Base-by-base conservation (phyloP, 495 filamentous ascomycete species). In the Aspergillus asperescens region DNA sequence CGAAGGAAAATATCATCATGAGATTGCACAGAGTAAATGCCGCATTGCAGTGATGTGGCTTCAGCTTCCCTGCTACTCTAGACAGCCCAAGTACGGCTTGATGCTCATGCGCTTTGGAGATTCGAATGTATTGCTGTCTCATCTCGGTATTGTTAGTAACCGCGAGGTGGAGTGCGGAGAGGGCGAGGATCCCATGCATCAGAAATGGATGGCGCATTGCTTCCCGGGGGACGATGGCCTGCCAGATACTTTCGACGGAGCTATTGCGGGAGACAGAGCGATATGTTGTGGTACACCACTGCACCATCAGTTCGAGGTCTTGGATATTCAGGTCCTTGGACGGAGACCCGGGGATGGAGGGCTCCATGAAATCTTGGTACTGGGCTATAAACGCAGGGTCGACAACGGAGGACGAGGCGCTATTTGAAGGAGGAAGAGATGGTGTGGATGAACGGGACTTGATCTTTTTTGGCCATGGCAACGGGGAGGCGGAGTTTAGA, bases 151-250 rank as follows among this genome's bases (percentile, higher is more conserved):
- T 39, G 42, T 22, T 60, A 24, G 48, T 54, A 31, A 52, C 56
- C 1, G 69, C 65, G 7, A 80, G 62, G 47, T 80, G 73, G 2
- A 78, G 62, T 13, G 77, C 71, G 0, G 77, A 73, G 13, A 80
- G 60, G 1, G 77, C 77, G 4, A 80, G 59, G 13, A 80, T 66
- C 15, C 73, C 77, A 58, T 77, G 74, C 63, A 75, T 73, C 13
- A 80, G 60, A 37, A 69, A 68, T 5, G 72, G 67, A 54, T 74
- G 66, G 13, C 57, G 59, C 51, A 80, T 67, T 3, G 75, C 71
- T 29, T 75, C 61, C 28, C 67, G 67, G 1, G 75, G 75, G 19
- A 77, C 70, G 24, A 64, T 61, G 8, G 62, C 63, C 52, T 73
- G 70, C 73, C 77, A 80, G n/a, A 79, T 57, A 2, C 50, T 20